Evolutionary conservation across 768 basidiomycete genomes (phyloP), one percentile per base, ranked within the genome.

Genomic region (Termitomyces sp.): DNA sequence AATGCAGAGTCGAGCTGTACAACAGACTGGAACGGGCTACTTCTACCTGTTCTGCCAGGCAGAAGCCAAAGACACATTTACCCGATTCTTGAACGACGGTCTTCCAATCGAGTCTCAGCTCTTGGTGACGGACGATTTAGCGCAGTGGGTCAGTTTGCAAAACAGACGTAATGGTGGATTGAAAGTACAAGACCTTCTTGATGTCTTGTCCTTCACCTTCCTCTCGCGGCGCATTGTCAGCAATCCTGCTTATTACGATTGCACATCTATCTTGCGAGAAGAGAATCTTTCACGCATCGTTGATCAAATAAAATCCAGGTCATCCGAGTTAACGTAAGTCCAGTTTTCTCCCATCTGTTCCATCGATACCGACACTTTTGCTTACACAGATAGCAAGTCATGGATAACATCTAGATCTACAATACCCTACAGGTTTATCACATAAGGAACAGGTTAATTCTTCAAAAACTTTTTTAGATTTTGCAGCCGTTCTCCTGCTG

Each of bases 21-120:
- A 79, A 53, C 83, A 85, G 59, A 71, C 76, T 1, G 76, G 74
- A 10, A 60, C 73, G 0, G 88, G 91, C 0, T 77, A 78, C 54
- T 94, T 96, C 72, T 77, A 88, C 64, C 71, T 98, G 45, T 90
- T 99, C 66, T 98, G 96, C 68, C 95, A 93, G 61, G 76, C 84
- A 6, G 95, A 97, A 67, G 82, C 86, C 46, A 82, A 84, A 58
- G 90, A 93, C 58, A 86, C 87, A 14, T 85, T 93, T 66, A 79
- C 80, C 43, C 84, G 88, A 24, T 93, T 96, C 74, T 71, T 99
- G 58, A 84, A 86, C 54, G 88, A 94, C 21, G 97, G 97, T 5
- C 73, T 96, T 21, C 92, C 93, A 1, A 72, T 98, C 35, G 97
- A 99, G 70, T 98, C 96, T 9, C 74, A 75, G 26, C 70, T 98